Percentiles rank a stretch among this genome's conserved stretches.
These are phyloP conservation scores for Rhodotorula paludigena DNA, from an alignment of 768 basidiomycete genomes.

Conservation along the genomic window DNA sequence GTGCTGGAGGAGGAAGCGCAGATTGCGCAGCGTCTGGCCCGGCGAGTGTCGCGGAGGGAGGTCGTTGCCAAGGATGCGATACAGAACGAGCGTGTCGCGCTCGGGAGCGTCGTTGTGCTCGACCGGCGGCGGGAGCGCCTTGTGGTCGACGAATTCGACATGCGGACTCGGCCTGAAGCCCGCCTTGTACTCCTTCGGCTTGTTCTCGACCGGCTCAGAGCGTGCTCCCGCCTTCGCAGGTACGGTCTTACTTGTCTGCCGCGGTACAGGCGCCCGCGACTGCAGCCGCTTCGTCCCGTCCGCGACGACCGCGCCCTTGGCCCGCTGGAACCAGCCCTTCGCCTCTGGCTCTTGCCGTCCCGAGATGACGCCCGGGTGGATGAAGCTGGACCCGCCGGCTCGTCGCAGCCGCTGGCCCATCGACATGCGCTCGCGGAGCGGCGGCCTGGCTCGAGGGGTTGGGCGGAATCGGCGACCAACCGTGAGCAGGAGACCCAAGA, in stretches of 20 bases:
- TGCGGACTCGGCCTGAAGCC: conserved; percentile 15
- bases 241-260: too few species aligned
- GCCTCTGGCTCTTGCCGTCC: conserved; percentile 3
- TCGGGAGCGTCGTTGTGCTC: conserved; percentile 34
- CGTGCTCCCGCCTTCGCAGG: too few species aligned
- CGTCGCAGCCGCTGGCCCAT: conserved; percentile 10
- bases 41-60: conserved; percentile 44
- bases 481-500: background rate
- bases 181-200: background rate
- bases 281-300: too few species aligned
- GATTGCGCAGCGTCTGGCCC: conserved; percentile 44
- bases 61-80: conserved; percentile 46
- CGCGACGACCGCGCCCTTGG: conserved; percentile 9
- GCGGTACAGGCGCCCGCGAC: too few species aligned
- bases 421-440: background rate
- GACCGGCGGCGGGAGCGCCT: conserved; percentile 31
- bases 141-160: conserved; percentile 31
- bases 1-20: conserved; percentile 44
- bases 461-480: background rate
- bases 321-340: conserved; percentile 5
- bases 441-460: too few species aligned
- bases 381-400: conserved; percentile 10
- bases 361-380: conserved; percentile 32
- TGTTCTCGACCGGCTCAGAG: background rate
- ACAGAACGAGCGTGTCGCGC: conserved; percentile 44